phyloP scores from a whole-genome alignment of 345 rosid genomes.

The Lagerstroemia speciosa region DNA sequence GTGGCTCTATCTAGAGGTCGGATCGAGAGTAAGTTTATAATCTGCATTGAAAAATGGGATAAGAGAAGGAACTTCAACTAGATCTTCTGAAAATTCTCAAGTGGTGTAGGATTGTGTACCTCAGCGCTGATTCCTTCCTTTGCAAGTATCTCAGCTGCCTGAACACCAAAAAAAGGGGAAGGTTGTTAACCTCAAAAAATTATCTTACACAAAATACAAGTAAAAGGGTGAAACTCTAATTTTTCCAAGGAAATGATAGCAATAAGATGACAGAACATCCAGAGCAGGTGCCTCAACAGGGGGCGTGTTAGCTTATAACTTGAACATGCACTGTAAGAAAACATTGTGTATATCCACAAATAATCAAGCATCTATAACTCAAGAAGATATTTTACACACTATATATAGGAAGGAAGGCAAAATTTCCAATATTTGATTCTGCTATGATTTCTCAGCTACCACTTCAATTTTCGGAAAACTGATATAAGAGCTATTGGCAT shows the following conservation, averaged over 20 bases:
- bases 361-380: neutral
- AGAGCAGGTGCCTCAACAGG: neutral
- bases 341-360: neutral
- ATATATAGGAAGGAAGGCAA: neutral
- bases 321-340: neutral
- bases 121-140: conserved; percentile 95
- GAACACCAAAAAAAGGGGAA: conserved; percentile 11
- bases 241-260: neutral
- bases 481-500: neutral
- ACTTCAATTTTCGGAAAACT: neutral
- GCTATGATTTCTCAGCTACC: neutral
- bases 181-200: neutral
- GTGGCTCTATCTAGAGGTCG: conserved; percentile 89
- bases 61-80: neutral
- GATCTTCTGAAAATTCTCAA: neutral
- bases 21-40: conserved; percentile 83
- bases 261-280: neutral
- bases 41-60: conserved; percentile 25
- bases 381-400: neutral
- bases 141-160: conserved; percentile 93
- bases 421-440: neutral
- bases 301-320: too few relatives aligned
- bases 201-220: neutral
- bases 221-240: neutral
- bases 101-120: conserved; percentile 32